phyloP scores from a whole-genome alignment of 345 rosid species.

The Brassica juncea region DNA sequence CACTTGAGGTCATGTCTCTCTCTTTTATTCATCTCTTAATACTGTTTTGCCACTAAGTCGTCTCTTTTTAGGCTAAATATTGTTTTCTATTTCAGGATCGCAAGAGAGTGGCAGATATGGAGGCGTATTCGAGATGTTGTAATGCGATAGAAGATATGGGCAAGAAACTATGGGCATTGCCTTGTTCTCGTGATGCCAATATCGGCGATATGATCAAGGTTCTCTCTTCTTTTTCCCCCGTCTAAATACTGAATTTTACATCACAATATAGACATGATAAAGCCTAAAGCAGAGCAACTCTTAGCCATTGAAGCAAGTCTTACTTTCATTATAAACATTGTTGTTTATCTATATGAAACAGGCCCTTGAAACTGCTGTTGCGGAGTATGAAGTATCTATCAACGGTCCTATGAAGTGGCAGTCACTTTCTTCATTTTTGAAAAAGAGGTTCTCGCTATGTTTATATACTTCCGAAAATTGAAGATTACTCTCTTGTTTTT shows the following conservation, averaged over 20 bases:
- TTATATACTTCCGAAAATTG: not conserved
- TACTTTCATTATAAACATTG: constrained; percentile 1
- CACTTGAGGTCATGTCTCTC: constrained; percentile 40
- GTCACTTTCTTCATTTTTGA: constrained; percentile 45
- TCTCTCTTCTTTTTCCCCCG: not conserved
- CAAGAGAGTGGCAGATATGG: constrained; percentile 41
- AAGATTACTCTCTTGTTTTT: not conserved
- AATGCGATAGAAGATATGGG: constrained; percentile 50
- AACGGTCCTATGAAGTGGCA: constrained; percentile 57
- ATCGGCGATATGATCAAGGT: constrained; percentile 40
- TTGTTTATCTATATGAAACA: constrained; percentile 32
- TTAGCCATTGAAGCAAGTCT: constrained; percentile 15
- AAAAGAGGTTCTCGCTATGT: constrained; percentile 40
- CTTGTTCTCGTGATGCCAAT: constrained; percentile 40
- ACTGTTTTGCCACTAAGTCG: not conserved
- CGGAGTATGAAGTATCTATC: constrained; percentile 47
- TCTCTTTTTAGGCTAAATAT: constrained; percentile 3
- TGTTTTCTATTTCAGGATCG: constrained; percentile 29
- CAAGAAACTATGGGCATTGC: constrained; percentile 45
- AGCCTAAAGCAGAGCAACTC: constrained; percentile 2
- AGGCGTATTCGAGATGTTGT: constrained; percentile 49
- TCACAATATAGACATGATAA: constrained; percentile 4
- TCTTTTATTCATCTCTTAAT: not conserved
- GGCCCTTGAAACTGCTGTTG: constrained; percentile 50
- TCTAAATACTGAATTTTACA: not conserved